Base-by-base conservation (phyloP, 179 eudicot species). In the Vitellaria paradoxa region DNA sequence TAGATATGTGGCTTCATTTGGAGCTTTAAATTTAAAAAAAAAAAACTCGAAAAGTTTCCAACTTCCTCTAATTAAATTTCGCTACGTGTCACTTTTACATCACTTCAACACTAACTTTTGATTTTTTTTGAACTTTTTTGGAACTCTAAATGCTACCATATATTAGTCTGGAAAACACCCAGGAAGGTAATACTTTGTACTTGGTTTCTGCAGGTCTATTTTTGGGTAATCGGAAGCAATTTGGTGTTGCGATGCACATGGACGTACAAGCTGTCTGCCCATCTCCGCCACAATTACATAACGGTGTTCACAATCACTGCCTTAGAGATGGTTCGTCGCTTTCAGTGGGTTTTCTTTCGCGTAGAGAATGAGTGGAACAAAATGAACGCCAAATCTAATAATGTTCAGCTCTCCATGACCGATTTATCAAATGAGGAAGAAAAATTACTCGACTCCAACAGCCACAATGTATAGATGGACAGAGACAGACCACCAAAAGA, bases 181-280 rank as follows among this genome's bases (percentile, higher is more conserved):
- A 30, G 37, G 37, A 30, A 30, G 37, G 37, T 30, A 30, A 30
- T 30, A 30, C 37, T 74, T 69, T 46, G 13, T 30, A 30, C 37
- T 74, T 69, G 53, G 13, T 67, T 45, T 18, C 5, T 79, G 84
- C 86, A 95, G 98, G 95, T 93, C 50, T 89, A 84, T 63, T 55
- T 85, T 77, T 94, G 99, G 98, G 98, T 93, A 65, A 82, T 96
- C 20, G 91, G 91, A 76, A 96, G 96, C 91, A 96, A 96, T 84
- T 87, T 96, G 78, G 83, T 93, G 18, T 82, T 96, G 77, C 84
- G 99, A 14, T 96, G 99, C 86, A 96, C 99, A 12, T 96, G 99
- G 99, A 96, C 99, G 0, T 96, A 96, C 90, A 96, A 96, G 86
- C 87, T 96, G 60, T 96, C 99, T 3, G 97, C 98, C 78, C 98